Evolutionary conservation across 371 early-diverging fungal species (phyloP).

Genomic region (Mortierella sp.): DNA sequence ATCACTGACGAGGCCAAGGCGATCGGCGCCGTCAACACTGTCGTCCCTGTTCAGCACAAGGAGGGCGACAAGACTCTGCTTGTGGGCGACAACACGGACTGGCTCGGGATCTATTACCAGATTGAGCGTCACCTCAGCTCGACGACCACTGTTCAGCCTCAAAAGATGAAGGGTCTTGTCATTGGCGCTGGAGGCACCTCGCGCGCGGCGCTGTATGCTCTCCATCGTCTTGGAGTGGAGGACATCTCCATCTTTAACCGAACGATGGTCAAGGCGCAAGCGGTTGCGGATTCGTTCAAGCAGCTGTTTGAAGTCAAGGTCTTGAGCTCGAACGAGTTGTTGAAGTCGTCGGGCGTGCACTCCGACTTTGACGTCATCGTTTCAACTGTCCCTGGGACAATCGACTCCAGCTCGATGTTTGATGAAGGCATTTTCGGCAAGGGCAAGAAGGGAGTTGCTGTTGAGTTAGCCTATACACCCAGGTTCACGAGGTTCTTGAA

Average conservation of each 20-base stretch:
- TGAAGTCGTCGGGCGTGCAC: conserved; percentile 27
- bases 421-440: conserved; percentile 61
- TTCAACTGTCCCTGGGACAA: conserved; percentile 87
- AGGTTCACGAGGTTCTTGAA: conserved; percentile 78
- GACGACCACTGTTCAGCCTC: conserved; percentile 21
- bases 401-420: conserved; percentile 72
- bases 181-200: conserved; percentile 98
- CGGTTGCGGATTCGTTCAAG: conserved; percentile 76
- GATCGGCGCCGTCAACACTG: conserved; percentile 96
- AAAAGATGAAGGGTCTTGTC: conserved; percentile 71
- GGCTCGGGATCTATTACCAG: conserved; percentile 84
- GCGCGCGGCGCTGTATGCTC: conserved; percentile 91
- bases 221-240: conserved; percentile 77
- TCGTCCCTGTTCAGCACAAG: conserved; percentile 58
- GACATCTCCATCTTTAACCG: conserved; percentile 90
- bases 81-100: conserved; percentile 95
- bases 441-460: conserved; percentile 73
- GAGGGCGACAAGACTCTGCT: conserved; percentile 60
- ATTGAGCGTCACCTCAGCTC: conserved; percentile 64
- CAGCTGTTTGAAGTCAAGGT: conserved; percentile 60
- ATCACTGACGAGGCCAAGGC: conserved; percentile 80
- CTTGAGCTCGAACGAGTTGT: conserved; percentile 35
- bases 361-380: conserved; percentile 66
- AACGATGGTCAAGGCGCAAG: conserved; percentile 78
- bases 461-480: conserved; percentile 96